Percentiles rank a stretch among this genome's conserved stretches.
Conservation (phyloP, 1,139 yeast genomes). For the Candida smagusa region DNA sequence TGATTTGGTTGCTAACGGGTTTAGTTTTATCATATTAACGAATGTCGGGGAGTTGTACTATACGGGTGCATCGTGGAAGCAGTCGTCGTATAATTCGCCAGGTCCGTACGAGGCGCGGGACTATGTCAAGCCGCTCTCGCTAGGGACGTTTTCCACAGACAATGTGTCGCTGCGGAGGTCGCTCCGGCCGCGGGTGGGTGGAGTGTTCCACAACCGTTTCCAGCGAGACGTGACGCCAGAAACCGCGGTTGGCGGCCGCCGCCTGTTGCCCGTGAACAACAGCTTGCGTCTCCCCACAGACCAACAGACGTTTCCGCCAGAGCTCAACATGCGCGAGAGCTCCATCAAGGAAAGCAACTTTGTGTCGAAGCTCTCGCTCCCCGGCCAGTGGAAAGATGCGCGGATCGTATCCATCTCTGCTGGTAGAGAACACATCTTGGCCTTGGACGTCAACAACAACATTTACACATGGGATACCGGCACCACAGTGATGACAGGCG, state of each 20-base stretch:
- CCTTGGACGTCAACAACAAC: constrained; percentile 49
- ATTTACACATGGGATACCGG: constrained; percentile 68
- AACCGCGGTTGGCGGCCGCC: constrained; percentile 6
- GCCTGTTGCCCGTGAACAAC: constrained; percentile 11
- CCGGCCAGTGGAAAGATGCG: constrained; percentile 10
- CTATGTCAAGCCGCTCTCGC: constrained; percentile 11
- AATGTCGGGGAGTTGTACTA: constrained; percentile 50
- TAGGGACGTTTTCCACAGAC: neutral
- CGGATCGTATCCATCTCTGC: constrained; percentile 52
- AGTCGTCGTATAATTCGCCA: constrained; percentile 25
- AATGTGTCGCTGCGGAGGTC: constrained; percentile 15
- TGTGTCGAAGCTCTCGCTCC: constrained; percentile 21
- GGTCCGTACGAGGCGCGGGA: constrained; percentile 19
- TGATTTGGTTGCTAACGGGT: constrained; percentile 67
- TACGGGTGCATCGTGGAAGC: constrained; percentile 53
- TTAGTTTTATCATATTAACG: constrained; percentile 59
- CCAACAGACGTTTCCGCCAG: constrained; percentile 6
- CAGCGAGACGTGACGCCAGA: constrained; percentile 10
- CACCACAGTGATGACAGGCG: constrained; percentile 41
- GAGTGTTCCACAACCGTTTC: constrained; percentile 2
- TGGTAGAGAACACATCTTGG: constrained; percentile 67
- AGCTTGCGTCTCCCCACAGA: constrained; percentile 15
- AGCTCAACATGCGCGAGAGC: neutral
- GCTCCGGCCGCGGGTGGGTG: constrained; percentile 9
- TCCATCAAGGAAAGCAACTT: constrained; percentile 25